A percentile compares a stretch with the other conserved stretches of the same genome.
These are phyloP conservation scores for Sporisorium exsertum DNA, from an alignment of 1,284 basidiomycete genomes.

Conservation along the genomic window DNA sequence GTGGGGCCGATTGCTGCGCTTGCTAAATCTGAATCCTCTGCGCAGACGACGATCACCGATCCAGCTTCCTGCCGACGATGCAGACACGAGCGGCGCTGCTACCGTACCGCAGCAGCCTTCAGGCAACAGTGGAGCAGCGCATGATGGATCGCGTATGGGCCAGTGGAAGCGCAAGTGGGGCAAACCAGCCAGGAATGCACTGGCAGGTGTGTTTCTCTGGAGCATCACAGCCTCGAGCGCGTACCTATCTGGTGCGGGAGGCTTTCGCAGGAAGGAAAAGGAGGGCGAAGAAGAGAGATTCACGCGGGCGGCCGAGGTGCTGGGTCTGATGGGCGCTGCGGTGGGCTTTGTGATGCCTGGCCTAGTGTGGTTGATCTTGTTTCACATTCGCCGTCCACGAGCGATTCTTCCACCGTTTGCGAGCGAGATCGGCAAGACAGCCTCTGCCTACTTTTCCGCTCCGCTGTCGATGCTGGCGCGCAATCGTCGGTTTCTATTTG, in stretches of 20 bases:
- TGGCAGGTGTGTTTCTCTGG: slow-evolving; percentile 63
- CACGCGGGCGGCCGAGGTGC: slow-evolving; percentile 54
- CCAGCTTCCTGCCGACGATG: slow-evolving; percentile 21
- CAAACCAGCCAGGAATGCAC: slow-evolving; percentile 54
- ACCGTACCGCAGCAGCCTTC: neutral
- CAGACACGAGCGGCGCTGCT: neutral
- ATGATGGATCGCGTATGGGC: slow-evolving; percentile 12
- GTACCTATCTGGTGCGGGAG: slow-evolving; percentile 63
- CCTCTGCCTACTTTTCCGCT: slow-evolving; percentile 45
- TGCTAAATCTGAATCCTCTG: slow-evolving; percentile 59
- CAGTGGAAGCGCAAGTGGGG: slow-evolving; percentile 54
- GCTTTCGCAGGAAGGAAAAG: slow-evolving; percentile 55
- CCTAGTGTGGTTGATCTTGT: slow-evolving; percentile 65
- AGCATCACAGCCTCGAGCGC: slow-evolving; percentile 54
- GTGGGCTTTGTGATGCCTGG: slow-evolving; percentile 66
- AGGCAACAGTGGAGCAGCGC: slow-evolving; percentile 3
- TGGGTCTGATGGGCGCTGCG: slow-evolving; percentile 61
- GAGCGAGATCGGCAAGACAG: slow-evolving; percentile 46
- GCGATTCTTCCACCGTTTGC: slow-evolving; percentile 61
- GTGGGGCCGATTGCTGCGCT: slow-evolving; percentile 60
- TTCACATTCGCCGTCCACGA: slow-evolving; percentile 61
- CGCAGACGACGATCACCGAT: slow-evolving; percentile 27
- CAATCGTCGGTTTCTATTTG: slow-evolving; percentile 39
- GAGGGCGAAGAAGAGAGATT: slow-evolving; percentile 64
- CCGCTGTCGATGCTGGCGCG: slow-evolving; percentile 53